Percentiles rank a stretch among this genome's conserved stretches.
Conservation (phyloP, 2,329 filamentous ascomycete genomes). For the Emydomyces testavorans region DNA sequence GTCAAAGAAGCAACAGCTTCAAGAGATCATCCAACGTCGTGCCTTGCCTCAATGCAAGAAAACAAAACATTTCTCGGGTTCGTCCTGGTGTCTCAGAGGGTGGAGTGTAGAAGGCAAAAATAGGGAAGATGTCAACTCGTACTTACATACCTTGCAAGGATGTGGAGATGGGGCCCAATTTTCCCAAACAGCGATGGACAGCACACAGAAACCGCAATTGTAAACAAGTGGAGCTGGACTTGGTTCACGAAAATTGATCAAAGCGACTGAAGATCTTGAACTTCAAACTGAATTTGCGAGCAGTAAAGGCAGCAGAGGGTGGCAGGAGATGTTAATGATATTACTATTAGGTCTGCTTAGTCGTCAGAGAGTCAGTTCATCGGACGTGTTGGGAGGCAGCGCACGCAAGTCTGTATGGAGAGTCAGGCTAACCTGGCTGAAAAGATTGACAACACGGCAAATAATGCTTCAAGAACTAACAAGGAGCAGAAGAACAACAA, state of each 20-base stretch:
- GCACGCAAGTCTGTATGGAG: neutral
- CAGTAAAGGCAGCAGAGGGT: neutral
- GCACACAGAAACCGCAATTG: no score
- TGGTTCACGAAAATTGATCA: no score
- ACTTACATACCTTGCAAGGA: slow-evolving; percentile 7
- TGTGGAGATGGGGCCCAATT: slow-evolving; percentile 6
- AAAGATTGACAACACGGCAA: neutral
- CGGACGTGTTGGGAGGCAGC: neutral
- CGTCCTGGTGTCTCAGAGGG: neutral
- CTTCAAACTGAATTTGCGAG: neutral
- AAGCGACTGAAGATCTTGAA: neutral
- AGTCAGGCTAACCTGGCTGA: neutral
- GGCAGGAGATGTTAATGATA: neutral
- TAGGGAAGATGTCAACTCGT: neutral
- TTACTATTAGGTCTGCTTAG: neutral
- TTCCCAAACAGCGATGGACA: neutral
- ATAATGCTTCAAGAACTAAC: neutral
- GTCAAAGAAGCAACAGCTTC: neutral
- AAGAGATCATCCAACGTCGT: neutral
- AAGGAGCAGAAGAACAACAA: no score
- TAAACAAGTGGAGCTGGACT: no score
- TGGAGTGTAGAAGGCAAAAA: neutral
- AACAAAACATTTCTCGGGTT: neutral
- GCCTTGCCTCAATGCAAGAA: neutral
- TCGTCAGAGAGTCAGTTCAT: neutral